Base-by-base conservation (phyloP, 495 filamentous ascomycete genomes). In the Geopyxis carbonaria region DNA sequence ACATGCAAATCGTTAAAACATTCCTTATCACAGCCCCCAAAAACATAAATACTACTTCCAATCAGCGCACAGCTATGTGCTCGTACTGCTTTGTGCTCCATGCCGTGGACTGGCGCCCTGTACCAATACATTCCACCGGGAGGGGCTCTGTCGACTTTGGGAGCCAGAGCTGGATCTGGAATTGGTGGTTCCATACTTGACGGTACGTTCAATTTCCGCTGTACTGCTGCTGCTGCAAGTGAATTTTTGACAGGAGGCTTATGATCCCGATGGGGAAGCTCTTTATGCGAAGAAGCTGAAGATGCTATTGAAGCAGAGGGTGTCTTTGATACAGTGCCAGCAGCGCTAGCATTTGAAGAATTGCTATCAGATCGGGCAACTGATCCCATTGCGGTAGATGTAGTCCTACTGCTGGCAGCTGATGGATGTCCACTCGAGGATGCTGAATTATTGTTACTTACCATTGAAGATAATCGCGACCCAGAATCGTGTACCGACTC, bases 51-150 rank as follows among this genome's bases (percentile, higher is more conserved):
- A 43, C 67, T 74, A 32, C 64, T 70, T 4, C 71, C 73, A 8
- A 75, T 58, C 13, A 74, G 57, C 15, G 72, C 73, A 10, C 66
- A 70, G 22, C 71, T 75, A 57, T 77, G 73, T 18, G 73, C 73
- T 24, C 73, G 67, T 28, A 75, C 55, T 6, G 70, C 61, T 14
- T 64, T 67, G 44, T 71, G 70, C 23, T 69, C 52, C 10, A 64
- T 52, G 7, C 73, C 73, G 3, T 70, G 73, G 6, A 63, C 58
- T 1, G 66, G 66, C 11, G 71, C 72, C 28, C 62, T 64, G 37
- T 68, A 72, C 73, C 73, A 77, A 58, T 77, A 77, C 73, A 77
- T 77, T 31, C 73, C 73, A 30, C 68, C 70, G 13, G 73, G 68
- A n/a, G 73, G 73, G 7, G 73, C 70, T 2, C 63, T 59, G 3